Percentiles rank a stretch among this genome's conserved stretches.
phyloP scores from a whole-genome alignment of 2,329 filamentous ascomycete species.

The Aciculosporium take region DNA sequence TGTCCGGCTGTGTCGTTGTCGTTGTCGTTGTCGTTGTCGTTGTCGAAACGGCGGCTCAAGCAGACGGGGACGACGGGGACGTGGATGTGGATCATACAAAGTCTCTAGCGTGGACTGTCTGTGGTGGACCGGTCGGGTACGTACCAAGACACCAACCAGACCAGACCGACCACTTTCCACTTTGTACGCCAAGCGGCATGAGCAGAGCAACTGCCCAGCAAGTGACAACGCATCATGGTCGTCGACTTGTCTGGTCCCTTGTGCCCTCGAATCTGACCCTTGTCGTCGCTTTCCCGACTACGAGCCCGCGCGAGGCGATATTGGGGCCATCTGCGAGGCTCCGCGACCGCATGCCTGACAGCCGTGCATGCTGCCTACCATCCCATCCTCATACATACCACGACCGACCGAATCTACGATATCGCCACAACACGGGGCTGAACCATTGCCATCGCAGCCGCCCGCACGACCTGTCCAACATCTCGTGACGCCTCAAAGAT shows the following conservation, averaged over 20 bases:
- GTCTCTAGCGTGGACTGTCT: too few relatives aligned
- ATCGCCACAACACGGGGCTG: background rate
- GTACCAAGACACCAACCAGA: too few relatives aligned
- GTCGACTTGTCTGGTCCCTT: background rate
- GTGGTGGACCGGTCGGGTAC: too few relatives aligned
- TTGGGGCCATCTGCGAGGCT: background rate
- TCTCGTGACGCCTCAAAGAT: constrained; percentile 7
- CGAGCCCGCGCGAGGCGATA: constrained; percentile 2
- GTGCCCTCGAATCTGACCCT: background rate
- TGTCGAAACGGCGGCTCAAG: too few relatives aligned
- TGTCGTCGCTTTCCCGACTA: background rate
- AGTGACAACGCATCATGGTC: background rate
- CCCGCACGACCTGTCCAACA: constrained; percentile 9
- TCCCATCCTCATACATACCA: too few relatives aligned
- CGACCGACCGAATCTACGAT: background rate
- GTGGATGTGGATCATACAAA: too few relatives aligned
- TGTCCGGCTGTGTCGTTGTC: too few relatives aligned
- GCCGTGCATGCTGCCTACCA: background rate
- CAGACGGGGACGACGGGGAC: too few relatives aligned
- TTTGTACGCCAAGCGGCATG: too few relatives aligned
- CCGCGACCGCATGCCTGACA: background rate
- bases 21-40: too few relatives aligned
- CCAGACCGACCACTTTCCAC: too few relatives aligned
- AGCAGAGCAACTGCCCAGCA: too few relatives aligned
- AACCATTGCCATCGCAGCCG: background rate